Evolutionary conservation across 495 filamentous ascomycete species (phyloP).

Genomic region (Amniculicola lignicola): DNA sequence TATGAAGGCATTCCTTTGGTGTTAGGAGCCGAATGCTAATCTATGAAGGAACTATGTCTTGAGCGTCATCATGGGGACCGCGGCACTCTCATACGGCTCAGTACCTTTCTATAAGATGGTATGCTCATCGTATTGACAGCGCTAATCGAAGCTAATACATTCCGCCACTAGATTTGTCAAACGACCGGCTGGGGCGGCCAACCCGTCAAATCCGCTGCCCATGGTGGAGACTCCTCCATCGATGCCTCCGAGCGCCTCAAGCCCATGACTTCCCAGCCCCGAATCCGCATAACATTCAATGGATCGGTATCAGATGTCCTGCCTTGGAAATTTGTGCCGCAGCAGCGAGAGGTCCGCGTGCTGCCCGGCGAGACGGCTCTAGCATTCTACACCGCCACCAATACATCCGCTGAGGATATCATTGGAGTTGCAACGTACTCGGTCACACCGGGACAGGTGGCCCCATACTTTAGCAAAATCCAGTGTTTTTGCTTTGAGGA

Average conservation of each 20-base stretch:
- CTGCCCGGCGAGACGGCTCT: constrained; percentile 94
- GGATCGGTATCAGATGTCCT: constrained; percentile 91
- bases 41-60: constrained; percentile 69
- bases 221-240: constrained; percentile 54
- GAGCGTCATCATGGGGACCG: constrained; percentile 83
- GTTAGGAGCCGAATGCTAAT: not conserved
- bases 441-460: constrained; percentile 92
- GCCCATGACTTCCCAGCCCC: constrained; percentile 75
- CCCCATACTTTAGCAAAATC: constrained; percentile 98
- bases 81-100: constrained; percentile 89
- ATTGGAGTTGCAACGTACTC: constrained; percentile 98
- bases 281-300: constrained; percentile 94
- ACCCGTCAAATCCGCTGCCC: constrained; percentile 75
- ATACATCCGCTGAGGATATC: constrained; percentile 82
- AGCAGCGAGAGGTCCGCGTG: constrained; percentile 94
- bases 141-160: not conserved
- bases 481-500: constrained; percentile 99
- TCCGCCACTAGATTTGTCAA: constrained; percentile 73
- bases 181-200: constrained; percentile 94
- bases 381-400: constrained; percentile 97
- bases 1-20: constrained; percentile 36
- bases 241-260: constrained; percentile 70
- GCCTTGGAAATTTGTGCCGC: constrained; percentile 95
- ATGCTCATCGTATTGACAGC: not conserved
- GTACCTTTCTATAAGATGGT: constrained; percentile 99